Evolutionary conservation across 2,329 filamentous ascomycete species (phyloP), one percentile per base, ranked within the genome.

Genomic region (Clonostachys rosea): DNA sequence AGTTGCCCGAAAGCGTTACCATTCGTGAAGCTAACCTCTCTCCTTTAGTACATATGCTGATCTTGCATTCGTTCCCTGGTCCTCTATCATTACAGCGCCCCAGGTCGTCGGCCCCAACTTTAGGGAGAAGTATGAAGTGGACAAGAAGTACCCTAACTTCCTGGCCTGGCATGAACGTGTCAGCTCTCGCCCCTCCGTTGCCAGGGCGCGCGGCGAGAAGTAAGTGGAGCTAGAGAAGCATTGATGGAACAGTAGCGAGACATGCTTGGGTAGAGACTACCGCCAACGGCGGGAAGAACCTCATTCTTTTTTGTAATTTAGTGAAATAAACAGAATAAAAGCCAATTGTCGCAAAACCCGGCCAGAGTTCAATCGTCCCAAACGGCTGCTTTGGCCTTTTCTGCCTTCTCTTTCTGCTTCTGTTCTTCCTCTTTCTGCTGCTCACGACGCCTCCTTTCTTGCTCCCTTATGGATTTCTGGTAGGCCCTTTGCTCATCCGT

Each of bases 401-500:
- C 87, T 34, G 82, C 81, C 58, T 86, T 80, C 58, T 81, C 81
- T 53, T 78, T 78, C 57, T 71, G 75, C 53, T 71, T 68, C 56
- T 69, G 79, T 65, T 84, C 81, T 48, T 81, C 80, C 48, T 83
- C 83, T 60, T 76, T 83, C 64, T 91, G 89, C 56, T 82, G 79
- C 49, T 91, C 87, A 49, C 84, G 73, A 56, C 81, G 79, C 72
- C 83, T 91, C 58, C 83, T 84, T 74, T 96, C 92, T 69, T 92
- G 88, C 67, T 95, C 88, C 57, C 86, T 83, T 50, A 94, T 74
- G 1, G 88, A 86, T 54, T 78, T 81, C 59, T 97, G 91, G 63
- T 94, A 97, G 46, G 89, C 88, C 56, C 78, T 79, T 74, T 96
- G 88, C 69, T 96, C 91, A 52, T 95, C 90, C 2, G 90, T 96